phyloP scores from a whole-genome alignment of 345 rosid genomes.

The Citrus sp. region DNA sequence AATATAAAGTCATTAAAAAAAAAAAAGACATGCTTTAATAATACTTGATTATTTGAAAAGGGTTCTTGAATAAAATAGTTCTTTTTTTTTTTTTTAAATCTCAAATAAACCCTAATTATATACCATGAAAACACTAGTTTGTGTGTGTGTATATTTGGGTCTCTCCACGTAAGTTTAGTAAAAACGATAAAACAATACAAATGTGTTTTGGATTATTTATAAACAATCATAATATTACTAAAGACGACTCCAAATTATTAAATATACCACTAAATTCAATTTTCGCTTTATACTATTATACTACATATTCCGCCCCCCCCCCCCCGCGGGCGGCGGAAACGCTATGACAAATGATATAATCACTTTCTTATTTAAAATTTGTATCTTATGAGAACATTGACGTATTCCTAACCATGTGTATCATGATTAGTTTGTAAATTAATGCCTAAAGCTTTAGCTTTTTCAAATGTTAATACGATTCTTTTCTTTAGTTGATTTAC shows the following conservation, averaged over 20 bases:
- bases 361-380: not conserved
- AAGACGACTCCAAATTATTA: too few relatives aligned
- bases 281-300: too few relatives aligned
- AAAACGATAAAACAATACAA: not conserved
- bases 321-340: too few relatives aligned
- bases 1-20: not conserved
- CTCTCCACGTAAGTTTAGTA: too few relatives aligned
- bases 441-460: not conserved
- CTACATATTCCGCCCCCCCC: too few relatives aligned
- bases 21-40: not conserved
- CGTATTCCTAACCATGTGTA: not conserved
- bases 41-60: not conserved
- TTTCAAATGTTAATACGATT: not conserved
- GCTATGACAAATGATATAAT: not conserved
- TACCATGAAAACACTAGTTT: too few relatives aligned
- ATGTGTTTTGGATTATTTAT: not conserved
- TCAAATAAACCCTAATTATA: too few relatives aligned
- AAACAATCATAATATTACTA: too few relatives aligned
- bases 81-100: too few relatives aligned
- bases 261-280: too few relatives aligned
- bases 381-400: not conserved
- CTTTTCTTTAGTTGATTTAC: not conserved
- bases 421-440: not conserved
- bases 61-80: not conserved
- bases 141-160: too few relatives aligned